Base-by-base conservation (phyloP, 352 stramenopile genomes). In the Thalassiosira mediterranea region DNA sequence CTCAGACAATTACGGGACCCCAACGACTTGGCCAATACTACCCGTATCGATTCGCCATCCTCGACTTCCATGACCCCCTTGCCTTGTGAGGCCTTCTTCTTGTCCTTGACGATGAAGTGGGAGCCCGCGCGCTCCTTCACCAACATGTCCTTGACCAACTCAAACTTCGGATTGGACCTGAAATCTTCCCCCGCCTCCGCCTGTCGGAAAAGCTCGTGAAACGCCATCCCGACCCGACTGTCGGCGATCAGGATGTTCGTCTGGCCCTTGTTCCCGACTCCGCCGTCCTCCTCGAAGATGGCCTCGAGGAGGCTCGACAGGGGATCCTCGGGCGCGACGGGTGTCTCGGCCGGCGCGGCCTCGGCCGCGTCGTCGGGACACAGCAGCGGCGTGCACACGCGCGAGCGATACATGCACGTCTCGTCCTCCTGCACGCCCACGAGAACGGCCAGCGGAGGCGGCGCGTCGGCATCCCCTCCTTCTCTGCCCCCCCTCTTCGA, bases 1-100 rank as follows among this genome's bases (percentile, higher is more conserved):
- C 46, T 4, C 66, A 85, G 65, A 60, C 77, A 86, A 28, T 51
- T 32, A 32, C 52, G 53, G 23, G 25, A 53, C 15, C 31, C 68
- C 32, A 88, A 67, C 13, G 78, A 79, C 28, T 70, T 79, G 25
- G 76, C 63, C 29, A 90, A 56, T 47, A 87, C 81, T 47, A 81
- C 67, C 44, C 81, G 70, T 57, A 90, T 81, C 1, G 77, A 87
- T 46, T 85, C 76, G 15, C 68, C 69, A 44, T 72, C 73, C 25
- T 73, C 76, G 8, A 21, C 11, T 4, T 51, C 28, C 51, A 49
- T n/a, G 19, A 21, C 11, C 5, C 4, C 7, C 13, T 19, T 25
- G 44, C 26, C 23, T 32, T 17, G 17, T 11, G 34, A 10, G 25
- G 17, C 57, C 11, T 51, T 17, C 21, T 0, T 17, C 15, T 51